phyloP scores from a whole-genome alignment of 768 basidiomycete species.

The Boletus pseudopeckii region DNA sequence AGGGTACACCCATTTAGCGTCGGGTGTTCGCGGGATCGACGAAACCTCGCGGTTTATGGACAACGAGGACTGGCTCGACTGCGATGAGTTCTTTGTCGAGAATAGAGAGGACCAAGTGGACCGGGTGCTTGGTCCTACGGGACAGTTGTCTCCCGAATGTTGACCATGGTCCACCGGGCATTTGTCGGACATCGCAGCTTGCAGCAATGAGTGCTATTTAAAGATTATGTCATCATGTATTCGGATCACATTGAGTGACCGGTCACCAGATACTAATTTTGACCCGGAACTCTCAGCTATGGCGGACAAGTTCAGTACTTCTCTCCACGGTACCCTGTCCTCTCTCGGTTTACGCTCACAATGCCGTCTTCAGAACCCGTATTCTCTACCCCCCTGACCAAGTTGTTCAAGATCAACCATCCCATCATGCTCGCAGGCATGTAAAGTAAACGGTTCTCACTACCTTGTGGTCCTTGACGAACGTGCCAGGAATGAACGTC shows the following conservation, averaged over 20 bases:
- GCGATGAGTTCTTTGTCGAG: slow-evolving; percentile 8
- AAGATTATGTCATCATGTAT: slow-evolving; percentile 13
- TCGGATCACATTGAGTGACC: too few species aligned
- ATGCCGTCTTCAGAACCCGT: slow-evolving; percentile 68
- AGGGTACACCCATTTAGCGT: slow-evolving; percentile 93
- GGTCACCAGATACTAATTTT: too few species aligned
- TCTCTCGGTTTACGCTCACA: slow-evolving; percentile 5
- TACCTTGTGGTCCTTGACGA: not conserved
- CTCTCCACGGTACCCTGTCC: not conserved
- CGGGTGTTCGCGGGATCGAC: slow-evolving; percentile 74
- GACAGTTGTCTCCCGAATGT: slow-evolving; percentile 44
- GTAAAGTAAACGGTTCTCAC: slow-evolving; percentile 3
- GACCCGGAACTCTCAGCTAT: not conserved
- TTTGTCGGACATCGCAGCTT: slow-evolving; percentile 28
- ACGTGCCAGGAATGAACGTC: slow-evolving; percentile 60
- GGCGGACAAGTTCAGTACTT: too few species aligned
- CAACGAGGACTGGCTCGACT: slow-evolving; percentile 34
- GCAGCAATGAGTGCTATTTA: not conserved
- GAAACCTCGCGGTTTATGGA: slow-evolving; percentile 78
- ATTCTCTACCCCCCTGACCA: slow-evolving; percentile 72
- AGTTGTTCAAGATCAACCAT: slow-evolving; percentile 73
- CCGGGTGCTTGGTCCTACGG: slow-evolving; percentile 59
- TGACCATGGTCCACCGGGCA: slow-evolving; percentile 50
- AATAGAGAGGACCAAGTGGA: slow-evolving; percentile 41
- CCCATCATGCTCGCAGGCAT: slow-evolving; percentile 79